phyloP scores from a whole-genome alignment of 495 filamentous ascomycete genomes.

The Amphirosellinia nigrospora region DNA sequence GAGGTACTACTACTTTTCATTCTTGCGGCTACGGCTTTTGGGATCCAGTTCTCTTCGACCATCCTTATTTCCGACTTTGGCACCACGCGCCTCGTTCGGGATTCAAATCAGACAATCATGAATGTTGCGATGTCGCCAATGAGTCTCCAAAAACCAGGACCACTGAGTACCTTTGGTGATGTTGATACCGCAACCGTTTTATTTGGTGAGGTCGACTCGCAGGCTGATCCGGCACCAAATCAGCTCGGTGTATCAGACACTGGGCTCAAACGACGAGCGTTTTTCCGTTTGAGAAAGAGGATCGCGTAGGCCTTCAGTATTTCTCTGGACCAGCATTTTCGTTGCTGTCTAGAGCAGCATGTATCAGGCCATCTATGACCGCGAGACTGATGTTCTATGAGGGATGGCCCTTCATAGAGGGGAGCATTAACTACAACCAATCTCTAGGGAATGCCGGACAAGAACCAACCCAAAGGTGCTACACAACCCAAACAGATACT shows the following conservation, averaged over 20 bases:
- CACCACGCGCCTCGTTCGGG: neutral
- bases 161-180: neutral
- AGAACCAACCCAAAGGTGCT: neutral
- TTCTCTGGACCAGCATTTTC: neutral
- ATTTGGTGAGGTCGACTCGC: neutral
- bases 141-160: neutral
- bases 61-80: constrained; percentile 9
- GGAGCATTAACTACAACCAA: constrained; percentile 1
- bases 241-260: constrained; percentile 1
- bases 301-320: neutral
- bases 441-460: neutral
- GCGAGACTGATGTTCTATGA: neutral
- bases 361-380: constrained; percentile 6
- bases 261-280: neutral
- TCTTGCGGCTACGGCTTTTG: neutral
- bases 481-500: neutral
- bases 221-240: neutral
- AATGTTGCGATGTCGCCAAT: neutral
- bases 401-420: neutral
- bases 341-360: neutral
- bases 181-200: neutral
- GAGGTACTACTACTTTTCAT: constrained; percentile 5
- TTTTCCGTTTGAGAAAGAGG: neutral
- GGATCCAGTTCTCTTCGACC: constrained; percentile 8
- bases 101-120: neutral